Conservation (phyloP, 2,329 filamentous ascomycete species). For the Aspergillus texensis region DNA sequence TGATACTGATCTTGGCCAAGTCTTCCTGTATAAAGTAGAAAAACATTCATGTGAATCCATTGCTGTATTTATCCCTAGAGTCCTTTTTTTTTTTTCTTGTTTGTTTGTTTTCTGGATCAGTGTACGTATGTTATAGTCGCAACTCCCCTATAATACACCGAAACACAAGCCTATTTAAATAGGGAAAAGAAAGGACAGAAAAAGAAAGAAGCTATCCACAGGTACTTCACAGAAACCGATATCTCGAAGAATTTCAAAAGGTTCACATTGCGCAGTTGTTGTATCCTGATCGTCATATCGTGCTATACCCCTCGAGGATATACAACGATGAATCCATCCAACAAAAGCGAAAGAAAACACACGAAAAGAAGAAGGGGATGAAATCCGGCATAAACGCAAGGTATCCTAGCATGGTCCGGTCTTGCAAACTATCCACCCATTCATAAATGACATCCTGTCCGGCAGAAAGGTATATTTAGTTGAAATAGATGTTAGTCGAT, state of each 20-base stretch:
- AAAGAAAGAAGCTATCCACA: slow-evolving; percentile 4
- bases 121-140: slow-evolving; percentile 3
- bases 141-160: slow-evolving; percentile 10
- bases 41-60: not conserved
- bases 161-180: slow-evolving; percentile 6
- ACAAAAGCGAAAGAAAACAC: slow-evolving; percentile 8
- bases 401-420: not conserved
- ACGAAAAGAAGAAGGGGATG: not conserved
- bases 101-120: not conserved
- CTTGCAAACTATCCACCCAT: not conserved
- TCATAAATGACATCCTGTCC: slow-evolving; percentile 1
- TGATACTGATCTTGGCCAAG: not conserved
- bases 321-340: slow-evolving; percentile 1
- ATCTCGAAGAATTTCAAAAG: not conserved
- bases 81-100: not conserved
- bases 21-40: not conserved
- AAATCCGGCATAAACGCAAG: not conserved
- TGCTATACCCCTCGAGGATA: slow-evolving; percentile 6
- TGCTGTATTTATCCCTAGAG: not conserved
- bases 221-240: slow-evolving; percentile 1
- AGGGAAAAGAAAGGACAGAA: not conserved
- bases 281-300: slow-evolving; percentile 8
- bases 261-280: slow-evolving; percentile 1
- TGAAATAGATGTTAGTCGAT: not conserved
- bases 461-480: slow-evolving; percentile 7